Evolutionary conservation across 23 red algal genomes (phyloP).

Genomic region (Gracilaria gracilis): DNA sequence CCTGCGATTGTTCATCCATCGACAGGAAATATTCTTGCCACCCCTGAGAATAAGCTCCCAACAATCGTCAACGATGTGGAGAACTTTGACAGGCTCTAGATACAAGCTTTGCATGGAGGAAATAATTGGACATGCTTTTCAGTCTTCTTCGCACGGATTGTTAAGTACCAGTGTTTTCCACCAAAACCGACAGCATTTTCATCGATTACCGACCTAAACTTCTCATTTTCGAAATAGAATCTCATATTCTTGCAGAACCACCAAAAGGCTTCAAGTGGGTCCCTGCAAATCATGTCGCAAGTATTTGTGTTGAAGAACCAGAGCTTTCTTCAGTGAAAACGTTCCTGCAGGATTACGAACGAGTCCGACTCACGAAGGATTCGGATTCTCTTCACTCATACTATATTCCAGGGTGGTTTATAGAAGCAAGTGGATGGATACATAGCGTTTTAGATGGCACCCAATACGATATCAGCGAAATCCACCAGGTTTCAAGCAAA

Average conservation of each 20-base stretch:
- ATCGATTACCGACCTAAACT: not conserved
- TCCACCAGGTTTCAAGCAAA: not conserved
- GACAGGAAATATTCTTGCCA: not conserved
- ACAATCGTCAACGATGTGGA: not conserved
- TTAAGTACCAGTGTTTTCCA: not conserved
- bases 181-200: not conserved
- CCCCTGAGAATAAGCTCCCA: not conserved
- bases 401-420: slow-evolving; percentile 1
- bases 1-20: not conserved
- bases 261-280: not conserved
- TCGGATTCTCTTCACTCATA: not conserved
- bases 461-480: not conserved
- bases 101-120: not conserved
- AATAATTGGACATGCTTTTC: not conserved
- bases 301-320: not conserved
- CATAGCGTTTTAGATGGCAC: not conserved
- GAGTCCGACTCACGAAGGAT: not conserved
- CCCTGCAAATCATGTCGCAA: not conserved
- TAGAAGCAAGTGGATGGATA: slow-evolving; percentile 1
- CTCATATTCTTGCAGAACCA: not conserved
- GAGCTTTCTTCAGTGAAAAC: not conserved
- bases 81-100: not conserved
- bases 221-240: slow-evolving; percentile 6
- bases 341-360: not conserved
- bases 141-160: slow-evolving; percentile 12